These are phyloP conservation scores for Sporobolomyces phaffii DNA, from an alignment of 768 basidiomycete species.

Conservation along the genomic window DNA sequence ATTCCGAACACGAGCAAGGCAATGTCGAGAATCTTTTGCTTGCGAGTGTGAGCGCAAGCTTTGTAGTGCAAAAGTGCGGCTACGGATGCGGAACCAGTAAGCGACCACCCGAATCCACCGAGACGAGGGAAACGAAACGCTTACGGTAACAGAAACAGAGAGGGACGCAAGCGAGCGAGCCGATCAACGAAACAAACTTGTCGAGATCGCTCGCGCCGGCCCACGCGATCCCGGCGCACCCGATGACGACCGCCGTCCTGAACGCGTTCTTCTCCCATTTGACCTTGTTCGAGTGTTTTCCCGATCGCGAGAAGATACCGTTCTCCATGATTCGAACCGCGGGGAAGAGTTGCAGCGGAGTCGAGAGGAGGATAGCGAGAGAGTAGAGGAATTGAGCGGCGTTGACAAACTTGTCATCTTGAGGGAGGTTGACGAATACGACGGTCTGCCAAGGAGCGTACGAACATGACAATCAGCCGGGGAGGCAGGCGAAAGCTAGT, in stretches of 20 bases:
- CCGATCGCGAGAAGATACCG: conserved; percentile 78
- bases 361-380: conserved; percentile 80
- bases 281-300: conserved; percentile 63
- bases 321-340: conserved; percentile 96
- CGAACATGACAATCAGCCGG: too few species aligned
- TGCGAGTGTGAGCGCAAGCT: conserved; percentile 46
- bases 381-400: conserved; percentile 58
- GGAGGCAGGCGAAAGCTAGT: too few species aligned
- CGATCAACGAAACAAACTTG: conserved; percentile 90
- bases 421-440: conserved; percentile 86
- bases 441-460: too few species aligned
- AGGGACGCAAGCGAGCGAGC: conserved; percentile 58
- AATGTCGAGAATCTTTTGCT: conserved; percentile 44
- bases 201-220: conserved; percentile 80
- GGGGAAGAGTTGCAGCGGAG: conserved; percentile 94
- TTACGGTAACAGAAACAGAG: conserved; percentile 88
- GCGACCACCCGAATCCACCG: too few species aligned
- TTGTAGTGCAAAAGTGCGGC: conserved; percentile 40
- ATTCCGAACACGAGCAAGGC: conserved; percentile 47
- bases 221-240: conserved; percentile 66
- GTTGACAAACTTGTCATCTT: conserved; percentile 77
- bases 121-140: conserved; percentile 42
- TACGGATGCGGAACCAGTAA: neutral
- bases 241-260: conserved; percentile 53
- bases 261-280: conserved; percentile 93